Base-by-base conservation (phyloP, 148 eudicot species). In the Linanthus parryae region DNA sequence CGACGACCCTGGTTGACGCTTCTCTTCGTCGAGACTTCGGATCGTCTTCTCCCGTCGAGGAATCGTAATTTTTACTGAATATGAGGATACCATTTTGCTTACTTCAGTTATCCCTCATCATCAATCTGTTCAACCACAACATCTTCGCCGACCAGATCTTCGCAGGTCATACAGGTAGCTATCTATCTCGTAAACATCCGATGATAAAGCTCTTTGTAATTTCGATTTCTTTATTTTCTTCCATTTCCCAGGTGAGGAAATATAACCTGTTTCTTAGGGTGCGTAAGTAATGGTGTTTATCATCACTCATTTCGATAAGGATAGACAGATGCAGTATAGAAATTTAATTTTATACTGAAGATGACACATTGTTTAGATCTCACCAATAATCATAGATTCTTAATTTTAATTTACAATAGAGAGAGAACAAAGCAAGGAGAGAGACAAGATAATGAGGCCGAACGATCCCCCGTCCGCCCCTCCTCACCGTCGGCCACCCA, bases 91-190 rank as follows among this genome's bases (percentile, higher is more conserved):
- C 44, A 20, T 12, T 44, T 26, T 58, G 46, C 23, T 71, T 15
- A n/a, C 47, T 18, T 44, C 31, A 66, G 16, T 11, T 70, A 31
- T 28, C 73, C 9, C 49, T 35, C 0, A 5, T 64, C n/a, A 58
- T 63, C 15, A 62, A 22, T 44, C 54, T 74, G n/a, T 56, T 65
- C 27, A 64, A 42, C 39, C 54, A 42, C 57, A 53, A 31, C 39
- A 69, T 64, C 26, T 62, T 63, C 12, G 80, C 84, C 29, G 82
- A 80, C 58, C 84, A 69, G 81, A 58, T 80, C 33, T 63, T 86
- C 62, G 48, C 95, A 31, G 54, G 77, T 66, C 70, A 67, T 40
- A 25, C 74, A 56, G 91, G 91, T 86, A 79, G 33, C 15, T 45
- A 2, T n/a, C n/a, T n/a, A n/a, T 45, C n/a, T n/a, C n/a, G n/a